These are phyloP conservation scores for Silene coronaria DNA, from an alignment of 179 eudicot species.

Conservation along the genomic window DNA sequence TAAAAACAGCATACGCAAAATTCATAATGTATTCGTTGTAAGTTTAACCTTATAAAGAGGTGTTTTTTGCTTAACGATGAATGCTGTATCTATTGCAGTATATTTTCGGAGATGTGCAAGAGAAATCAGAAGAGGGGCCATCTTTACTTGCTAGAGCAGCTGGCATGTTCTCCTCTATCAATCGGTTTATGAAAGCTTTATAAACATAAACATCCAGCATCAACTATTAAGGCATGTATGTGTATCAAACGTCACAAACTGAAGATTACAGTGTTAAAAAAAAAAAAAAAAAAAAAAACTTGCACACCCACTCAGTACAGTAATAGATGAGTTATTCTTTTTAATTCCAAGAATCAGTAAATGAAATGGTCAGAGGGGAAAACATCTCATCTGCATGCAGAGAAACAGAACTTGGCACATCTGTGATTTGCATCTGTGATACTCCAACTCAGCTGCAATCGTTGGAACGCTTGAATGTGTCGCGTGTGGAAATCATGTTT, in stretches of 20 bases:
- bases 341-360: not conserved
- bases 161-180: constrained; percentile 70
- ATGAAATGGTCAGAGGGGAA: not conserved
- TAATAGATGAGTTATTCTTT: not conserved
- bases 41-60: not conserved
- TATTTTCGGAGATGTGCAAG: constrained; percentile 66
- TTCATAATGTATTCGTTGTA: not conserved
- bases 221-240: not conserved
- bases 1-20: too few species aligned
- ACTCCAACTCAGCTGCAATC: not conserved
- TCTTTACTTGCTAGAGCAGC: constrained; percentile 70
- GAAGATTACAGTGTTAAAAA: not conserved
- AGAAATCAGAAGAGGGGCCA: constrained; percentile 52
- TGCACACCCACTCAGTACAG: constrained; percentile 9
- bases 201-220: constrained; percentile 37
- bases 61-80: not conserved
- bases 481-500: not conserved
- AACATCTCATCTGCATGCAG: constrained; percentile 7
- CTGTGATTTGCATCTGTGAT: not conserved
- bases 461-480: not conserved
- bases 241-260: not conserved
- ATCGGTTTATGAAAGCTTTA: constrained; percentile 78
- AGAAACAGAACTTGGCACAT: not conserved
- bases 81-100: constrained; percentile 37
- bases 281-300: not conserved